These are phyloP conservation scores for Hypocreales sp. DNA, from an alignment of 2,329 filamentous ascomycete genomes.

Conservation along the genomic window DNA sequence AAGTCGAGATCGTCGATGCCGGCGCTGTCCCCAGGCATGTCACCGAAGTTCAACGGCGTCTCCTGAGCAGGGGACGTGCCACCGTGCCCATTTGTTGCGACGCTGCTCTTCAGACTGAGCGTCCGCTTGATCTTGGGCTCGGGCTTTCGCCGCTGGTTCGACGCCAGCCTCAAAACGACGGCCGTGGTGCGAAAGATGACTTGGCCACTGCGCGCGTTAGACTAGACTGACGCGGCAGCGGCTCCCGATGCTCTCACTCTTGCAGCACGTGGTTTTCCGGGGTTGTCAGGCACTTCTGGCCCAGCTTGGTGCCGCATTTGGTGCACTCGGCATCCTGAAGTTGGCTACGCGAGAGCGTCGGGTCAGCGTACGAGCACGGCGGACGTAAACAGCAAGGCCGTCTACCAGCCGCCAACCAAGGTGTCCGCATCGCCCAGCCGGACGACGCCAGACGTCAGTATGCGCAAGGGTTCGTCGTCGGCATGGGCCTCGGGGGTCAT, in stretches of 20 bases:
- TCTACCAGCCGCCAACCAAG: constrained; percentile 18
- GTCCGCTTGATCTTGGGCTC: constrained; percentile 17
- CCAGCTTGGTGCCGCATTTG: constrained; percentile 15
- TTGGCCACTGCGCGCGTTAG: constrained; percentile 15
- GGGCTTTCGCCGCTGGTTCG: constrained; percentile 9
- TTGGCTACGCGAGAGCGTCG: constrained; percentile 8
- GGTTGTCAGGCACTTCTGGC: constrained; percentile 17
- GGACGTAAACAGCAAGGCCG: background rate
- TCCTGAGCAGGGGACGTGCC: no score
- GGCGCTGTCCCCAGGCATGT: background rate
- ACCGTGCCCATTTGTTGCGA: background rate
- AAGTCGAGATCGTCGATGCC: constrained; percentile 7
- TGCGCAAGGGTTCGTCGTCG: constrained; percentile 5
- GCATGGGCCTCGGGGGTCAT: constrained; percentile 18
- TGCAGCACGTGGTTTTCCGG: constrained; percentile 20
- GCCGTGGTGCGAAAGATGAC: constrained; percentile 17
- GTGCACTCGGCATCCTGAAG: constrained; percentile 20
- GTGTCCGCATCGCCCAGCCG: constrained; percentile 17
- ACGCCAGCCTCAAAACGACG: constrained; percentile 9
- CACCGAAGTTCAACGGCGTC: no score
- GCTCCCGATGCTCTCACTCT: no score
- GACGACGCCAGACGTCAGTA: constrained; percentile 10
- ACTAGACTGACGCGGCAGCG: no score
- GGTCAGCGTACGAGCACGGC: no score
- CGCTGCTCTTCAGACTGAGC: constrained; percentile 10